phyloP scores from a whole-genome alignment of 2,329 filamentous ascomycete species.

The Arthrinium puccinioides region DNA sequence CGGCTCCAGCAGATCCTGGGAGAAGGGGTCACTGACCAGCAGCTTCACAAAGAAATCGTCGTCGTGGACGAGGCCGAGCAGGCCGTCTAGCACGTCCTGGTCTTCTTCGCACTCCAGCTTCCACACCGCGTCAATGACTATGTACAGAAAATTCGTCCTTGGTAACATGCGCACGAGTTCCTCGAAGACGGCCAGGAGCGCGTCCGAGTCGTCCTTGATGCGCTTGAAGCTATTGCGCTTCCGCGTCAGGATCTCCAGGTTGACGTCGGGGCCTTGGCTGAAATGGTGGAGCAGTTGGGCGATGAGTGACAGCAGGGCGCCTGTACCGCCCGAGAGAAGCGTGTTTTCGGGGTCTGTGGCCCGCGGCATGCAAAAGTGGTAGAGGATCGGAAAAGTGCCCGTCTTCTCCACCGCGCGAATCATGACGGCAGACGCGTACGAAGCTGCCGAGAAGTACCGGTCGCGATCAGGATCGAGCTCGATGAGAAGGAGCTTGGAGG shows the following conservation, averaged over 20 bases:
- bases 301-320: conserved; percentile 5
- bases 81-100: background rate
- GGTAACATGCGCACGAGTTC: background rate
- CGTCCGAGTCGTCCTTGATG: background rate
- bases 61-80: background rate
- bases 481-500: conserved; percentile 6
- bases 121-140: background rate
- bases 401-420: conserved; percentile 3
- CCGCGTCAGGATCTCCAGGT: conserved; percentile 7
- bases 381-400: conserved; percentile 6
- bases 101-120: background rate
- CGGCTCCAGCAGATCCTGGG: background rate
- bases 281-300: conserved; percentile 7
- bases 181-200: background rate
- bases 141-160: background rate
- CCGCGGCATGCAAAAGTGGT: conserved; percentile 3
- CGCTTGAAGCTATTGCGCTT: background rate
- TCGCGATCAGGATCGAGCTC: conserved; percentile 4
- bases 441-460: conserved; percentile 2
- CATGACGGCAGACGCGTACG: conserved; percentile 5
- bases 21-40: background rate
- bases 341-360: background rate
- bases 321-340: background rate
- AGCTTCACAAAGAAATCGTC: background rate
- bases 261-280: background rate